phyloP scores from a whole-genome alignment of 2,329 filamentous ascomycete species.

The Helotiales sp. region DNA sequence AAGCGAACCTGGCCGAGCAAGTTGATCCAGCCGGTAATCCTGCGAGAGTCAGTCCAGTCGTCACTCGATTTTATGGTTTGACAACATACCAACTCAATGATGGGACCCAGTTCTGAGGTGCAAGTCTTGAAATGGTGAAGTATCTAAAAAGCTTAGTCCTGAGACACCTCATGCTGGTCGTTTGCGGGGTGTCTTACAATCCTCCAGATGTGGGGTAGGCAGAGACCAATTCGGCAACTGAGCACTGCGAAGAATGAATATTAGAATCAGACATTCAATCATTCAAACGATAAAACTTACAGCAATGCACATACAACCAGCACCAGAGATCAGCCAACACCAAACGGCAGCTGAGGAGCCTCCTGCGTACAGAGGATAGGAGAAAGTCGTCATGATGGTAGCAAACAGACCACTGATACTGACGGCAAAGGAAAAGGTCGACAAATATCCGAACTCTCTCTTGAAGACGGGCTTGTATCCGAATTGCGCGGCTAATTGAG shows the following conservation, averaged over 20 bases:
- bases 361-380: slow-evolving; percentile 52
- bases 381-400: slow-evolving; percentile 56
- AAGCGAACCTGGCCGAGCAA: slow-evolving; percentile 46
- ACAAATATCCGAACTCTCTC: slow-evolving; percentile 57
- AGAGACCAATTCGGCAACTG: slow-evolving; percentile 56
- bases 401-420: slow-evolving; percentile 56
- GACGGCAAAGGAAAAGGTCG: slow-evolving; percentile 61
- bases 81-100: slow-evolving; percentile 45
- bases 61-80: not conserved
- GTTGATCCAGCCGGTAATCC: slow-evolving; percentile 47
- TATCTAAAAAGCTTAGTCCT: slow-evolving; percentile 39
- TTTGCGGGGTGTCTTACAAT: slow-evolving; percentile 29
- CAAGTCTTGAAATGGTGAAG: slow-evolving; percentile 56
- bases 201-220: slow-evolving; percentile 58
- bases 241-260: slow-evolving; percentile 33
- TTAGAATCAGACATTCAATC: not conserved
- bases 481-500: slow-evolving; percentile 34
- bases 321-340: slow-evolving; percentile 58
- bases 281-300: slow-evolving; percentile 23
- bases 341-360: slow-evolving; percentile 55
- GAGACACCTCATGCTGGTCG: not conserved
- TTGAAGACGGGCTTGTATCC: slow-evolving; percentile 51
- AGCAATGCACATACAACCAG: slow-evolving; percentile 56
- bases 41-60: not conserved
- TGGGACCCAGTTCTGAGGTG: slow-evolving; percentile 47